Evolutionary conservation across 345 rosid species (phyloP).

Genomic region (Abelmoschus esculentus): DNA sequence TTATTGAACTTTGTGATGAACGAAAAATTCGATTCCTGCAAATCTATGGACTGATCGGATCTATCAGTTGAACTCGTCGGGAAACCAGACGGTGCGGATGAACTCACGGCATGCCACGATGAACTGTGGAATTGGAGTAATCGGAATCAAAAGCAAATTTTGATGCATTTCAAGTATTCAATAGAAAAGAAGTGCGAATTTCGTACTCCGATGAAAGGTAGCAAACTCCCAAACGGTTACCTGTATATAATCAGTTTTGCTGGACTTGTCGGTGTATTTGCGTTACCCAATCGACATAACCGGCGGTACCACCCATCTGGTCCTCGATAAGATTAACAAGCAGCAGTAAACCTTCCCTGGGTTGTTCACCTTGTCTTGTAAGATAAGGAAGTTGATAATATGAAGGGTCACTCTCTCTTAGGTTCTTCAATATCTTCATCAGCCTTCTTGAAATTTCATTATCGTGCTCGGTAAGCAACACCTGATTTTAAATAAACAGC

Average conservation of each 20-base stretch:
- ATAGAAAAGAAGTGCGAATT: not conserved
- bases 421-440: conserved; percentile 47
- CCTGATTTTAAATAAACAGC: conserved; percentile 37
- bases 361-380: conserved; percentile 97
- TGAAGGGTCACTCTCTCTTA: conserved; percentile 66
- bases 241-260: conserved; percentile 50
- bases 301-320: conserved; percentile 59
- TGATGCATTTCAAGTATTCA: not conserved
- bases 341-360: conserved; percentile 82
- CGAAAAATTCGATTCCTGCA: not conserved
- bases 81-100: not conserved
- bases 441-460: conserved; percentile 86
- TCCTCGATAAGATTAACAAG: conserved; percentile 81
- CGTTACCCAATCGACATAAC: conserved; percentile 77
- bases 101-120: not conserved
- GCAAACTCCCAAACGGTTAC: conserved; percentile 17
- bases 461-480: conserved; percentile 46
- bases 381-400: conserved; percentile 66
- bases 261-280: conserved; percentile 90
- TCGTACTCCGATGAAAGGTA: not conserved
- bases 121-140: not conserved
- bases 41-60: not conserved
- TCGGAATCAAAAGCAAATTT: not conserved
- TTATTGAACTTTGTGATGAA: conserved; percentile 2
- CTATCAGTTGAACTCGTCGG: not conserved